These are phyloP conservation scores for Chondrostereum purpureum DNA, from an alignment of 1,284 basidiomycete genomes.

Conservation along the genomic window DNA sequence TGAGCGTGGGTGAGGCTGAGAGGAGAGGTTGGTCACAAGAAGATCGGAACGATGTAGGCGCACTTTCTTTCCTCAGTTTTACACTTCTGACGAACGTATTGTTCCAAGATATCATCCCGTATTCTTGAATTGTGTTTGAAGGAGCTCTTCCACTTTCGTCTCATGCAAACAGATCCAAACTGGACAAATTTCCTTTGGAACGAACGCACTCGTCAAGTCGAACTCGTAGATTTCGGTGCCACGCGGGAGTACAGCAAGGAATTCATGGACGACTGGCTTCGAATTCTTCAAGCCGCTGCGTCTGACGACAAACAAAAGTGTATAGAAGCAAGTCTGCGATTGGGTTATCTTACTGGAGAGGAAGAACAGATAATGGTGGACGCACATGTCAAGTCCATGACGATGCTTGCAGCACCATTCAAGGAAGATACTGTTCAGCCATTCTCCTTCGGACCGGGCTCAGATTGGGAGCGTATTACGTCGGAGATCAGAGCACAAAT, in stretches of 20 bases:
- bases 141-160: conserved; percentile 86
- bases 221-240: conserved; percentile 95
- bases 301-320: conserved; percentile 66
- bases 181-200: conserved; percentile 98
- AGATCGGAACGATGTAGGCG: conserved; percentile 71
- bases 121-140: conserved; percentile 84
- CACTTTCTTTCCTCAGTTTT: neutral
- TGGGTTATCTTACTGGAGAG: conserved; percentile 89
- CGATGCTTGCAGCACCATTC: conserved; percentile 79
- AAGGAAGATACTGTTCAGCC: conserved; percentile 55
- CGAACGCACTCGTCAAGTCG: conserved; percentile 57
- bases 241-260: conserved; percentile 79
- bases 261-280: conserved; percentile 89
- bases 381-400: conserved; percentile 85
- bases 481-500: conserved; percentile 74
- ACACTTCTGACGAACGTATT: conserved; percentile 3
- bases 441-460: conserved; percentile 63
- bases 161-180: conserved; percentile 99
- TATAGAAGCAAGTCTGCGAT: conserved; percentile 64
- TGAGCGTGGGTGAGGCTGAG: conserved; percentile 69
- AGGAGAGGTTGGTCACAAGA: conserved; percentile 47
- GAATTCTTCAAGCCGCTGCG: conserved; percentile 75
- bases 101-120: conserved; percentile 68
- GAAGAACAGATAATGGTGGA: conserved; percentile 89
- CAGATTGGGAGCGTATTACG: conserved; percentile 66